Evolutionary conservation across 768 basidiomycete genomes (phyloP).

Genomic region (Paxillus ammoniavirescens): DNA sequence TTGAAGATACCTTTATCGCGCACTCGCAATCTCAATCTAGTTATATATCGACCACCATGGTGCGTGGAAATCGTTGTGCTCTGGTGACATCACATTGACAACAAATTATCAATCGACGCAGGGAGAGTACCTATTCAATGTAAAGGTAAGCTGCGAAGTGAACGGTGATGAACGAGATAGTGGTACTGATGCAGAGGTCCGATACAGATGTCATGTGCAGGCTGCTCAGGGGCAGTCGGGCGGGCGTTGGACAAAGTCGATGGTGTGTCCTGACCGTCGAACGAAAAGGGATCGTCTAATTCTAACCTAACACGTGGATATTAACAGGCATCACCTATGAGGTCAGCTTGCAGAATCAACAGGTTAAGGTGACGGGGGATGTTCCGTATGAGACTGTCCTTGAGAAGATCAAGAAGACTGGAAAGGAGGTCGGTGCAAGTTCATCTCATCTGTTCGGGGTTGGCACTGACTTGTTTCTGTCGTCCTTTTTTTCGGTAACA

Average conservation of each 20-base stretch:
- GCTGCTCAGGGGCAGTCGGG: slow-evolving; percentile 81
- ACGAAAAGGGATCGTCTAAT: neutral
- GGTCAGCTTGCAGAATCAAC: slow-evolving; percentile 67
- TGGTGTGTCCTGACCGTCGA: slow-evolving; percentile 14
- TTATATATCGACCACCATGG: slow-evolving; percentile 18
- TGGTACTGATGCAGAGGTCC: slow-evolving; percentile 1
- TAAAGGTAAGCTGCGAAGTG: slow-evolving; percentile 54
- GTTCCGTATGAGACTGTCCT: slow-evolving; percentile 63
- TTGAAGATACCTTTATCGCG: neutral
- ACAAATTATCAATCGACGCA: neutral
- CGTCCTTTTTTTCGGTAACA: slow-evolving; percentile 5
- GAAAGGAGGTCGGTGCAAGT: slow-evolving; percentile 66
- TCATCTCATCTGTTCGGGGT: too few species aligned
- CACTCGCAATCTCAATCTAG: neutral
- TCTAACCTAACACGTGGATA: neutral
- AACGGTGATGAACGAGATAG: neutral
- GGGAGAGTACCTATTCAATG: slow-evolving; percentile 68
- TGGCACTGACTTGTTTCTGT: too few species aligned
- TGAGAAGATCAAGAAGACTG: slow-evolving; percentile 85
- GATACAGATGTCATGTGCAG: slow-evolving; percentile 73
- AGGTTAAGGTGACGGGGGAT: slow-evolving; percentile 64
- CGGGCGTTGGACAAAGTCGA: slow-evolving; percentile 71
- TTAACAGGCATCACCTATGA: slow-evolving; percentile 39
- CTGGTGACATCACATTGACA: neutral
- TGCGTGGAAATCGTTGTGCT: slow-evolving; percentile 6